Conservation (phyloP, 1,139 yeast species). For the Hyphopichia fennica region DNA sequence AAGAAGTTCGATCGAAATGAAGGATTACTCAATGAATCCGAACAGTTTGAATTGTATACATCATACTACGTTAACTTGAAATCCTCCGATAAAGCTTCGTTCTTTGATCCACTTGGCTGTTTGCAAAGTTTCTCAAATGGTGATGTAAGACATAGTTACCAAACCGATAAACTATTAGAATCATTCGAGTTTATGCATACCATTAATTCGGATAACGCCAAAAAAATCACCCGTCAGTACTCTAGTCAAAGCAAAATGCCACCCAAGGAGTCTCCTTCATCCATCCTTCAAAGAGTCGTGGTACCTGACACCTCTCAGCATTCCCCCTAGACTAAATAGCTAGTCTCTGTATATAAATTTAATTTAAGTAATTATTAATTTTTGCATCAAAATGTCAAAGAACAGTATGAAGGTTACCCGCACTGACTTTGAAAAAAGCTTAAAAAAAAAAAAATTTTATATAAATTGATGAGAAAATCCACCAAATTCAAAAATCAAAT, state of each 20-base stretch:
- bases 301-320: too few species aligned
- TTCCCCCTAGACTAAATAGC: too few species aligned
- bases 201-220: background rate
- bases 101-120: background rate
- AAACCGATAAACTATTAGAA: background rate
- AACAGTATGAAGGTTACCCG: constrained; percentile 15
- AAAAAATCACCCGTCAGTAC: background rate
- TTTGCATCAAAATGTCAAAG: too few species aligned
- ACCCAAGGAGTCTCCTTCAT: background rate
- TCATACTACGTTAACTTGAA: constrained; percentile 26
- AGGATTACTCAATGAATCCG: constrained; percentile 30
- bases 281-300: too few species aligned
- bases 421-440: background rate
- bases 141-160: background rate
- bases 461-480: constrained; percentile 1
- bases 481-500: background rate
- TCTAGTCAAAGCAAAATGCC: too few species aligned
- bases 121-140: background rate
- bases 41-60: constrained; percentile 36
- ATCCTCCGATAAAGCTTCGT: constrained; percentile 12
- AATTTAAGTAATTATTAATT: too few species aligned
- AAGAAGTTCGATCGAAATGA: constrained; percentile 15
- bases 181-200: background rate
- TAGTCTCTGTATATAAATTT: too few species aligned
- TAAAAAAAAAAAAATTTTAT: background rate